A percentile compares a stretch with the other conserved stretches of the same genome.
Conservation (phyloP, 257 asterid genomes). For the Solanum lignicaule region DNA sequence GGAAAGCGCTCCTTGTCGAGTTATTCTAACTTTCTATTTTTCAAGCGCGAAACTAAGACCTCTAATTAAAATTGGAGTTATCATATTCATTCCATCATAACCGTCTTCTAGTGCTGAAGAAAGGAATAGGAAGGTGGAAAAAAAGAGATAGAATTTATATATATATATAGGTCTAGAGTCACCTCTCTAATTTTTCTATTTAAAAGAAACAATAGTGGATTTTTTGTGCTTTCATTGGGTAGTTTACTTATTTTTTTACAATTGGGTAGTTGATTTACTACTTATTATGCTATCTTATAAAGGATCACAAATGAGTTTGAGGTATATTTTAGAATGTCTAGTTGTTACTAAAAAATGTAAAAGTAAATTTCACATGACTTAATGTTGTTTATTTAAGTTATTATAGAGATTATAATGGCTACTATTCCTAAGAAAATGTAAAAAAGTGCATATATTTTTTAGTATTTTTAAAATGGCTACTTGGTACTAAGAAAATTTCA, state of each 20-base stretch:
- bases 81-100: background rate
- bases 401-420: background rate
- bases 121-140: background rate
- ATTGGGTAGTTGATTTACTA: background rate
- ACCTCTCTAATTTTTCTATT: background rate
- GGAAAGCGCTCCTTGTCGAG: background rate
- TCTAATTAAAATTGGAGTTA: background rate
- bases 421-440: constrained; percentile 22
- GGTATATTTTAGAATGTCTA: background rate
- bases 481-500: constrained; percentile 24
- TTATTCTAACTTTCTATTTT: background rate
- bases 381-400: background rate
- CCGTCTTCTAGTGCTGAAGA: background rate
- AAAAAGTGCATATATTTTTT: background rate
- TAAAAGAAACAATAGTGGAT: background rate
- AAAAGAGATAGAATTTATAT: background rate
- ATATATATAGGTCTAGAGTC: background rate
- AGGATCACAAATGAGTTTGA: background rate
- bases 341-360: constrained; percentile 29
- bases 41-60: accelerated
- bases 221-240: background rate
- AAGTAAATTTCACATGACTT: constrained; percentile 19
- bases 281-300: background rate
- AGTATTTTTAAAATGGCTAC: background rate
- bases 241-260: background rate